Evolutionary conservation across 805 yeast species (phyloP).

Genomic region (Candida vartiovaarae): DNA sequence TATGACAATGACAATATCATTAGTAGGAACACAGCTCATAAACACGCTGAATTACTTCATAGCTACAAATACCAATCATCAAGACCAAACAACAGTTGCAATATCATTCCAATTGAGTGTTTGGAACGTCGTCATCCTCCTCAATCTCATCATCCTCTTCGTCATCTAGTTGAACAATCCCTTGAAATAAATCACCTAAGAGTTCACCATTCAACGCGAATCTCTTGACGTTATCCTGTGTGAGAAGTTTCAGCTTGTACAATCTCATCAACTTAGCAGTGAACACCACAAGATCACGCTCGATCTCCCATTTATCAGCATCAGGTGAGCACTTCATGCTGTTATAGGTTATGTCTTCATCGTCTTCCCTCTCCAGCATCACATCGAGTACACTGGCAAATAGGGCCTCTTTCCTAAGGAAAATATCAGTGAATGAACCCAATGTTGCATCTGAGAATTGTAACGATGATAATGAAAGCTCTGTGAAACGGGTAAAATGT

Average conservation of each 20-base stretch:
- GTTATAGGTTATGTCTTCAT: slow-evolving; percentile 40
- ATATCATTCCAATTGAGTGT: neutral
- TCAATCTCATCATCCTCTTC: neutral
- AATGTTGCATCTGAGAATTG: slow-evolving; percentile 26
- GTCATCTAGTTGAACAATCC: neutral
- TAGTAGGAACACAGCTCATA: neutral
- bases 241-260: slow-evolving; percentile 27
- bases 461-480: slow-evolving; percentile 16
- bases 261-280: slow-evolving; percentile 34
- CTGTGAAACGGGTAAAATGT: slow-evolving; percentile 16
- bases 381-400: slow-evolving; percentile 30
- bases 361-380: slow-evolving; percentile 42
- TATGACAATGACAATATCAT: neutral
- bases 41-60: neutral
- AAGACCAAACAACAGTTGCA: no score
- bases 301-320: slow-evolving; percentile 30
- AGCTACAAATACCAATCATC: neutral
- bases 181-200: slow-evolving; percentile 27
- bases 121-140: neutral
- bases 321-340: slow-evolving; percentile 15
- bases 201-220: slow-evolving; percentile 29
- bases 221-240: slow-evolving; percentile 24
- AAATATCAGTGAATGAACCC: slow-evolving; percentile 32
- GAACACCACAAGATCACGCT: slow-evolving; percentile 35
- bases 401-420: slow-evolving; percentile 42